Evolutionary conservation across 768 basidiomycete species (phyloP).

Genomic region (Lentinula sp.): DNA sequence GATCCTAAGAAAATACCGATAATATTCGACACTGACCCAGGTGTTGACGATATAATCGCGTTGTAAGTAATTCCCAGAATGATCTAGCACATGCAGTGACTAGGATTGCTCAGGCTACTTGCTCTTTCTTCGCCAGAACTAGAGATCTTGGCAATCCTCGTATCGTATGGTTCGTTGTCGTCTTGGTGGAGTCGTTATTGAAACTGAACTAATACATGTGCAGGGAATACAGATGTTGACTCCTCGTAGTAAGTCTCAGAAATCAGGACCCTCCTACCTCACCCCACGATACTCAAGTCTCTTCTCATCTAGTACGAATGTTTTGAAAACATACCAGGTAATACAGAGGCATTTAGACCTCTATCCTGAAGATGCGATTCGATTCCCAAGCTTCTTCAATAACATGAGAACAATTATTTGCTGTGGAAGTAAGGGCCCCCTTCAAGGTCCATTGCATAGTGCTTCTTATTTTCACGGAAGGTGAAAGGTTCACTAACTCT

Average conservation of each 20-base stretch:
- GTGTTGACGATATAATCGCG: constrained; percentile 77
- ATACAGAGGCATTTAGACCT: constrained; percentile 52
- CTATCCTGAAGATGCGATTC: constrained; percentile 43
- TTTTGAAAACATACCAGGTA: constrained; percentile 70
- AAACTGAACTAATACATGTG: background rate
- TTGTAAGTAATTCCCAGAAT: constrained; percentile 44
- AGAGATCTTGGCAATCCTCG: constrained; percentile 68
- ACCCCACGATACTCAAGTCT: background rate
- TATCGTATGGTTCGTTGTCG: constrained; percentile 60
- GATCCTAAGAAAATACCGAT: constrained; percentile 39
- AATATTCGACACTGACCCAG: constrained; percentile 84
- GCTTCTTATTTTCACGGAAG: constrained; percentile 86
- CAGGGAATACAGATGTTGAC: constrained; percentile 69
- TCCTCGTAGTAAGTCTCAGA: constrained; percentile 49
- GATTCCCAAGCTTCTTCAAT: constrained; percentile 60
- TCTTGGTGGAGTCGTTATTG: background rate
- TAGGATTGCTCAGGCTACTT: constrained; percentile 44
- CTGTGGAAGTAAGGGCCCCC: constrained; percentile 57
- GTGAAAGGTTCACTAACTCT: constrained; percentile 25
- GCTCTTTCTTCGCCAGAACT: constrained; percentile 82
- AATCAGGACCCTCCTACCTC: too few species aligned
- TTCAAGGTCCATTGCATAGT: constrained; percentile 64
- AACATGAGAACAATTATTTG: constrained; percentile 54
- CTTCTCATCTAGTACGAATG: constrained; percentile 47
- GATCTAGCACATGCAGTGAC: background rate